Evolutionary conservation across 2,329 filamentous ascomycete genomes (phyloP), one percentile per base, ranked within the genome.

Genomic region (Hypomyces perniciosus): DNA sequence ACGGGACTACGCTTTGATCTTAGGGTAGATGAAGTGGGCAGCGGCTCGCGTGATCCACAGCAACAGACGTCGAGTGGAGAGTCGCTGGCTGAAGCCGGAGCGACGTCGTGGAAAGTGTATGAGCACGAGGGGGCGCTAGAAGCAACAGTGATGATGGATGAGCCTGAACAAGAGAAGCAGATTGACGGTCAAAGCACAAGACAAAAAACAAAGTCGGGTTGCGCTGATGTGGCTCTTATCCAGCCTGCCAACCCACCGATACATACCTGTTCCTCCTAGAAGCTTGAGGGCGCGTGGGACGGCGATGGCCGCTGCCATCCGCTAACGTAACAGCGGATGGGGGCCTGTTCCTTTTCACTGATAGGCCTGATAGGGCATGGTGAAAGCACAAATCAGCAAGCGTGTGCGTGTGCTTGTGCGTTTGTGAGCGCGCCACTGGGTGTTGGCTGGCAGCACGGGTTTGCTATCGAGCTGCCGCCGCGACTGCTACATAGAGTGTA

Each of bases 301-400:
- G 50, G 50, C 46, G 50, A 48, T 44, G 50, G 33, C 50, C 50
- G 50, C 50, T 40, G 50, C 48, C 31, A 49, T 44, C 50, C 45
- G 41, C 50, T 52, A 52, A 48, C 40, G 41, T 30, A 44, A 48
- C 41, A 13, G 40, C 50, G 40, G 31, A 35, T 41, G 39, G 37
- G 40, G 34, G 30, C 45, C 45, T 44, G 37, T 44, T 44, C 50
- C 48, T 44, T 26, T 45, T 35, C 45, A n/a, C 50, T 48, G 50
- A 52, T 52, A 52, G 50, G 50, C 31, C 41, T 52, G 45, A 40
- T 52, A 48, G 45, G 50, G 50, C 50, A 44, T 44, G 50, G 29
- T 41, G 45, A 52, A 52, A 35, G 40, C 39, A 40, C 9, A 13
- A 43, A 48, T 27, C 34, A 41, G 42, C 48, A 52, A 47, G 45